Evolutionary conservation across 805 yeast genomes (phyloP).

Genomic region (Wickerhamia fluorescens): DNA sequence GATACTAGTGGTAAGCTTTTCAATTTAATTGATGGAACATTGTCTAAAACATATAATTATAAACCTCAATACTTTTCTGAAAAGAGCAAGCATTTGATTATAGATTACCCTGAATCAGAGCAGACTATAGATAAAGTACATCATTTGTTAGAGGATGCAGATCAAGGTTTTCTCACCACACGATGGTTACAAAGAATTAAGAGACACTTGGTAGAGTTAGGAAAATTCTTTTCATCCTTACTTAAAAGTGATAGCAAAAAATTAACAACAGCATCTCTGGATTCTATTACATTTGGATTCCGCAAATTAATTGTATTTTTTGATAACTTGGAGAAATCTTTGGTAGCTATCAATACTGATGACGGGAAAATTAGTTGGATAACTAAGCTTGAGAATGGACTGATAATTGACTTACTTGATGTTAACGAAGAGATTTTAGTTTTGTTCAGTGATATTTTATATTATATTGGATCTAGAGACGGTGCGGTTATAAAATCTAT

Average conservation of each 20-base stretch:
- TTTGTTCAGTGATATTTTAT: conserved; percentile 8
- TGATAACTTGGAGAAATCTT: conserved; percentile 9
- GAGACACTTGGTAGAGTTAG: conserved; percentile 30
- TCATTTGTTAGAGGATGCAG: conserved; percentile 23
- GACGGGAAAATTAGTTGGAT: conserved; percentile 5
- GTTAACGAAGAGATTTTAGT: conserved; percentile 8
- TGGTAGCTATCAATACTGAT: conserved; percentile 8
- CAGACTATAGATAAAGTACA: conserved; percentile 22
- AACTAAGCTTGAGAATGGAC: background rate
- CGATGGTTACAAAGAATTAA: conserved; percentile 12
- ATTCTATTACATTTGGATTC: too few relatives aligned
- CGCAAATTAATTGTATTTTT: conserved; percentile 24
- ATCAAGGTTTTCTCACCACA: background rate
- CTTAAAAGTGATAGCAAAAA: conserved; percentile 11
- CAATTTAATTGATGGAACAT: conserved; percentile 7
- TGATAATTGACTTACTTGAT: conserved; percentile 9
- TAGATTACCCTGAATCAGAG: conserved; percentile 26
- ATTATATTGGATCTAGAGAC: conserved; percentile 8
- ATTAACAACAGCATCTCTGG: too few relatives aligned
- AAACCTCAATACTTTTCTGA: conserved; percentile 2
- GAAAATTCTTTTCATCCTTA: conserved; percentile 15
- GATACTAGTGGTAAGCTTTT: conserved; percentile 4
- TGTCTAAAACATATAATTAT: conserved; percentile 1
- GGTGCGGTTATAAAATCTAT: conserved; percentile 10
- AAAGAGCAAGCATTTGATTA: conserved; percentile 16